phyloP scores from a whole-genome alignment of 2,329 filamentous ascomycete species.

The Arthrobotrys conoides region DNA sequence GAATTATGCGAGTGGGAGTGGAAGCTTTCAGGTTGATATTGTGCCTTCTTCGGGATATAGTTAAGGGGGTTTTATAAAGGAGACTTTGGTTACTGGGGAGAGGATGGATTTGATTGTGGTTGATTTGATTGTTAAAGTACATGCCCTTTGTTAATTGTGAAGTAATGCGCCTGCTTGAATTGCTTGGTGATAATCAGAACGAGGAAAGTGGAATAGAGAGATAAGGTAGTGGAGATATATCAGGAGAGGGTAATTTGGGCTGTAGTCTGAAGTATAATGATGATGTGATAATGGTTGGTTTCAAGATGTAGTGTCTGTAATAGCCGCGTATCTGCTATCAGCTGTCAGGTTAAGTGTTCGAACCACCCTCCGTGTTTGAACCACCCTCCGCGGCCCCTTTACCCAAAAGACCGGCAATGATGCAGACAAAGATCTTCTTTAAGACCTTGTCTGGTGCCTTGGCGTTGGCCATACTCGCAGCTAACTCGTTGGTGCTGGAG shows the following conservation, averaged over 20 bases:
- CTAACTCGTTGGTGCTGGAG: background rate
- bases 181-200: too few relatives aligned
- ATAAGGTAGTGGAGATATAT: too few relatives aligned
- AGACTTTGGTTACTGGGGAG: too few relatives aligned
- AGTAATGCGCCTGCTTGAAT: too few relatives aligned
- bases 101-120: background rate
- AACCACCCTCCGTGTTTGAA: too few relatives aligned
- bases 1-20: background rate
- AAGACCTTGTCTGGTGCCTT: background rate
- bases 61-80: too few relatives aligned
- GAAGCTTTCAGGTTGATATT: background rate
- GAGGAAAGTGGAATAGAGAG: background rate
- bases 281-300: too few relatives aligned
- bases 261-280: too few relatives aligned
- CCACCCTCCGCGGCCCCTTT: background rate
- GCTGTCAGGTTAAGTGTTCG: too few relatives aligned
- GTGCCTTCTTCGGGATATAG: background rate
- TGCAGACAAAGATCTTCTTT: slow-evolving; percentile 1
- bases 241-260: too few relatives aligned
- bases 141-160: background rate
- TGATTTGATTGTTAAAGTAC: background rate
- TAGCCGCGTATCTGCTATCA: too few relatives aligned
- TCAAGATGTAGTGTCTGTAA: too few relatives aligned
- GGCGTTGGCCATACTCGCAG: background rate
- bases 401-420: background rate